These are phyloP conservation scores for Cucurbita argyrosperma DNA, from an alignment of 306 rosid genomes.

Conservation along the genomic window DNA sequence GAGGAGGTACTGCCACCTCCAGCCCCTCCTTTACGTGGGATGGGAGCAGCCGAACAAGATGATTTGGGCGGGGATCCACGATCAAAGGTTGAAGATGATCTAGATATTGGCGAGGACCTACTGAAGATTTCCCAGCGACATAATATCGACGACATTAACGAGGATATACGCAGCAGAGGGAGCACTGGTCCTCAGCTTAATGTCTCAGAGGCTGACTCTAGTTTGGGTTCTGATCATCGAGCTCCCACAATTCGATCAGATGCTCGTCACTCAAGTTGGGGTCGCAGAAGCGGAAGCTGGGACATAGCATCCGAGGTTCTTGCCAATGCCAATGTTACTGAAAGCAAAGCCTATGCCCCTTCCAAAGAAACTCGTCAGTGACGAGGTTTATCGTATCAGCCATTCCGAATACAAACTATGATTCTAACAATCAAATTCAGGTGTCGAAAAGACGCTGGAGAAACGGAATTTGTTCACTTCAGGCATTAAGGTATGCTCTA, in stretches of 20 bases:
- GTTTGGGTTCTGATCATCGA: constrained; percentile 57
- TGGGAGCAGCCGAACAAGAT: constrained; percentile 31
- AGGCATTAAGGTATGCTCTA: background rate
- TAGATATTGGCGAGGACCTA: constrained; percentile 78
- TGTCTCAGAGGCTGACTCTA: constrained; percentile 50
- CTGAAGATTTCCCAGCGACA: constrained; percentile 88
- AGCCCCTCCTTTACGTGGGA: constrained; percentile 12
- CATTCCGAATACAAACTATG: background rate
- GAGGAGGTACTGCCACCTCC: constrained; percentile 50
- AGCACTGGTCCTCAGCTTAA: constrained; percentile 48
- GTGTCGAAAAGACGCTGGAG: background rate
- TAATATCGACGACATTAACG: constrained; percentile 57
- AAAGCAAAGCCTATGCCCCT: constrained; percentile 48
- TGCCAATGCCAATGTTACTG: constrained; percentile 46
- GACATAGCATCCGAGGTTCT: constrained; percentile 57
- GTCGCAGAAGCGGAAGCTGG: constrained; percentile 68
- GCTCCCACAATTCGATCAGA: constrained; percentile 66
- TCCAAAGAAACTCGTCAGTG: constrained; percentile 42
- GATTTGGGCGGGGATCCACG: constrained; percentile 55
- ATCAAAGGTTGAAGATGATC: constrained; percentile 77
- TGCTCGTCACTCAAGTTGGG: constrained; percentile 69
- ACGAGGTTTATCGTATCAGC: constrained; percentile 1
- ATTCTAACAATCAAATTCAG: background rate
- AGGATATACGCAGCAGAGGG: constrained; percentile 58
- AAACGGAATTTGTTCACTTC: background rate